Conservation (phyloP, 148 eudicot genomes). For the Rhododendron ovatum region DNA sequence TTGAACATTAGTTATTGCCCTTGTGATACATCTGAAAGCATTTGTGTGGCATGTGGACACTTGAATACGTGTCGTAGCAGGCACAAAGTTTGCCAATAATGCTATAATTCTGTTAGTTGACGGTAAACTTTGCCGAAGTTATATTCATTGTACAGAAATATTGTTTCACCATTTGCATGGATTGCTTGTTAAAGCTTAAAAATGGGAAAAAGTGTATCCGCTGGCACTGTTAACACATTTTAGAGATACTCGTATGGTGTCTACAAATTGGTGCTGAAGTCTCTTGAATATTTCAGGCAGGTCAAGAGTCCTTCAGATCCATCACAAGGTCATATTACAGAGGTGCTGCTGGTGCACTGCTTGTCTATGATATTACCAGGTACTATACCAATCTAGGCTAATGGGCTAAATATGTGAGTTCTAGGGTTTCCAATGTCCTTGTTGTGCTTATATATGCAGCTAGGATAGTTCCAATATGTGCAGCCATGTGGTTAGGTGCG, state of each 20-base stretch:
- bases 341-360: not conserved
- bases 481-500: not conserved
- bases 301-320: not conserved
- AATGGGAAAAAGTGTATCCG: not conserved
- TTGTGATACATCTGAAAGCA: not conserved
- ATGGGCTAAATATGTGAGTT: not conserved
- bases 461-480: not conserved
- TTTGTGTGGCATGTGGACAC: not conserved
- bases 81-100: not conserved
- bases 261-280: not conserved
- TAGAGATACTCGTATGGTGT: not conserved
- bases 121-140: not conserved
- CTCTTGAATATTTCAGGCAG: not conserved
- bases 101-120: not conserved
- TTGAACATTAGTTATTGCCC: not conserved
- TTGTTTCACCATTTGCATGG: not conserved
- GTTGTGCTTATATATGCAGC: not conserved
- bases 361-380: not conserved
- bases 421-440: not conserved
- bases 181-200: not conserved
- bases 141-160: not conserved
- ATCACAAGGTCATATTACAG: not conserved
- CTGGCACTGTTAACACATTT: not conserved
- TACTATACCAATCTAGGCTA: not conserved
- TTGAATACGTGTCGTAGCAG: not conserved